Evolutionary conservation across 225 moss, liverwort and hornwort genomes (phyloP).

Genomic region (Lunularia cruciata): DNA sequence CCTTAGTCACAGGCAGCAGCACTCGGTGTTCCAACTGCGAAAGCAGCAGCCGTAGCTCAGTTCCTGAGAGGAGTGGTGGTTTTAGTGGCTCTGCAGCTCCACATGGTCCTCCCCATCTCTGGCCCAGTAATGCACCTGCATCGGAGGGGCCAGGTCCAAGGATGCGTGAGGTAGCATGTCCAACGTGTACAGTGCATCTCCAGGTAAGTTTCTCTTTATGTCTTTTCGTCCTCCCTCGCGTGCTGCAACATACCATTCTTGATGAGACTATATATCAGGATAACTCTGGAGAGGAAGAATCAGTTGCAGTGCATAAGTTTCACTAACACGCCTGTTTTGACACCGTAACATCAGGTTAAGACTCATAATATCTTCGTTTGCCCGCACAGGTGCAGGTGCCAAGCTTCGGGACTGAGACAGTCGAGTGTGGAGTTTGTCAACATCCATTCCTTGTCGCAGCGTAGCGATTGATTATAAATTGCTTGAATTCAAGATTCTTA

Average conservation of each 20-base stretch:
- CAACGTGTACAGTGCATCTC: conserved; percentile 95
- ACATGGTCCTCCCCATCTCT: conserved; percentile 46
- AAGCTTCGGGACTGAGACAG: conserved; percentile 76
- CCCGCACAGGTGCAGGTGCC: conserved; percentile 76
- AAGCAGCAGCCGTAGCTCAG: conserved; percentile 28
- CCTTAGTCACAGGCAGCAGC: conserved; percentile 66
- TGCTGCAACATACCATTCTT: too few species aligned
- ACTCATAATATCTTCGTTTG: not conserved
- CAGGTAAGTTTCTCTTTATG: too few species aligned
- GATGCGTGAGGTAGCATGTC: conserved; percentile 92
- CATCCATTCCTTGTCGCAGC: conserved; percentile 79
- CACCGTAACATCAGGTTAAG: not conserved
- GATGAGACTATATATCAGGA: conserved; percentile 80
- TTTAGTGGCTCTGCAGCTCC: conserved; percentile 29
- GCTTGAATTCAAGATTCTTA: conserved; percentile 15
- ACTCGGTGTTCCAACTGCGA: conserved; percentile 77
- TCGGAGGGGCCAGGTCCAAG: conserved; percentile 50
- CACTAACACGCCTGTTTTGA: not conserved
- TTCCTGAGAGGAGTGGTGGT: conserved; percentile 23
- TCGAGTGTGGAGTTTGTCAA: conserved; percentile 94
- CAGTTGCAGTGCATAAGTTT: conserved; percentile 44
- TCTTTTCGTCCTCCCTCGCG: too few species aligned
- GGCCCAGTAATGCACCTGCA: conserved; percentile 35
- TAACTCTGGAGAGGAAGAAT: conserved; percentile 84
- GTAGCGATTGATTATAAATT: conserved; percentile 18